Base-by-base conservation (phyloP, 2,329 filamentous ascomycete genomes). In the Fusarium chlamydosporum region DNA sequence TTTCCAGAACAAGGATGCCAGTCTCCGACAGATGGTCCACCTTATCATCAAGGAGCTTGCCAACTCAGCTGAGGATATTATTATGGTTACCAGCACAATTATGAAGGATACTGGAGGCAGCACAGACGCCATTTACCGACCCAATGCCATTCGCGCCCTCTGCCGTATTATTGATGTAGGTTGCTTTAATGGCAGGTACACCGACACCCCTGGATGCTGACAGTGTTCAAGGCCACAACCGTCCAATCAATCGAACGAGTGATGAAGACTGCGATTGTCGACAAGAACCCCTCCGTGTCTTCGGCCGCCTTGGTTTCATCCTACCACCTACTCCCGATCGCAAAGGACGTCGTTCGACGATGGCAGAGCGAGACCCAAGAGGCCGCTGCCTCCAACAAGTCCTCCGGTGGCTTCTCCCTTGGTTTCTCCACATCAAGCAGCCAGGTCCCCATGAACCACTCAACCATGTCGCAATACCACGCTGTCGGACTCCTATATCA, bases 331-430 rank as follows among this genome's bases (percentile, higher is more conserved):
- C 92, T 99, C 55, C 96, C 96, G 4, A 95, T 98, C 75, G 95
- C 96, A 72, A 92, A 91, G 77, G 96, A 99, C 80, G 94, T 98
- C 72, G 95, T 99, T 71, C 88, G 92, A 78, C 91, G 96, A 84
- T 99, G 96, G 96, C 95, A 98, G 83, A 97, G 94, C 81, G 96
- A 99, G 83, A 97, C 95, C 4, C 94, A 97, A 79, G 96, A 98
- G 83, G 96, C 96, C 42, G 96, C 96, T 43, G 94, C 94, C 35
- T 93, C 92, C 55, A 89, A 87, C 74, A 98, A 97, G 82, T 95
- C 93, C 26, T 93, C 92, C 5, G 89, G 92, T 62, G 94, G 94
- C 56, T 97, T 97, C 83, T 93, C 92, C 35, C 87, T 98, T 47
- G 94, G 95, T 56, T 97, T 97, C 78, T 92, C 92, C n/a, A 90